Base-by-base conservation (phyloP, 2,329 filamentous ascomycete genomes). In the Paracamarosporium sp. region DNA sequence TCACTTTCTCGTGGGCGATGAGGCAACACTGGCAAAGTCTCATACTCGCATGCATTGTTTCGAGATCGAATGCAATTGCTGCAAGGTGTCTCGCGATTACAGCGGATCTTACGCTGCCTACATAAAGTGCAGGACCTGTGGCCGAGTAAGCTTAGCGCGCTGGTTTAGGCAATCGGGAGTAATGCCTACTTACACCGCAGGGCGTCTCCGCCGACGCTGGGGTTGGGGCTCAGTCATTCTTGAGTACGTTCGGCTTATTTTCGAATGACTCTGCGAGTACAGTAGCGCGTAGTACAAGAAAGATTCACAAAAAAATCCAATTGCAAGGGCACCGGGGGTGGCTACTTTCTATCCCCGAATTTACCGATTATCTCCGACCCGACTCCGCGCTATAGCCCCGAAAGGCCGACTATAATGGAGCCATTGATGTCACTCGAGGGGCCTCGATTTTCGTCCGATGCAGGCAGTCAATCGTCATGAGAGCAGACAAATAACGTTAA, bases 51-150 rank as follows among this genome's bases (percentile, higher is more conserved):
- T 20, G 78, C 78, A 5, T 81, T 78, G 38, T 82, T 83, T 61
- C 81, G 82, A 22, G 85, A 84, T 61, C 83, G 82, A n/a, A 83
- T 57, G 65, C 87, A 89, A 56, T 87, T 86, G 57, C 78, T 81
- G 65, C 87, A 89, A 1, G 87, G 87, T 6, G 76, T 72, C 57
- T 82, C 82, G 47, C 85, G 83, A 66, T 89, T 83, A 66, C 87
- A 89, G 45, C 82, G 81, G 57, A 89, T 83, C 71, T 89, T 90
- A 38, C 86, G 84, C 54, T 76, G 81, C 41, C 86, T 79, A 65
- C 87, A 89, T 40, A 85, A 78, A 62, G 81, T 76, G 68, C 86
- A 88, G 1, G 86, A 81, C 15, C 81, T 85, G 46, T 30, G 44
- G n/a, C 35, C 44, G 28, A 27, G 54, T 48, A 12, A 12, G 44